Evolutionary conservation across 345 rosid genomes (phyloP).

Genomic region (Eucalyptus cladocalyx): DNA sequence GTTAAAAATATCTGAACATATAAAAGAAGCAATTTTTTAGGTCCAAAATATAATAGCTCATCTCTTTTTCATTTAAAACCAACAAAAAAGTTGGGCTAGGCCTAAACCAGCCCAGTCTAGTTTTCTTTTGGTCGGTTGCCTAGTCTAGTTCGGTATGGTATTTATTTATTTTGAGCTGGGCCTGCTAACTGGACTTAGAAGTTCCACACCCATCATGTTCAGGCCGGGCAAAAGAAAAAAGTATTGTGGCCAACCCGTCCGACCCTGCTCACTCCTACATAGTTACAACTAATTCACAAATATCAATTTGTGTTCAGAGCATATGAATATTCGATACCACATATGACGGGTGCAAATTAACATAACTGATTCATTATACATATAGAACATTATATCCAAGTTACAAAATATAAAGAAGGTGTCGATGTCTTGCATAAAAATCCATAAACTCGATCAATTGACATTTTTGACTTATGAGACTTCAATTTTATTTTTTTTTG

Average conservation of each 20-base stretch:
- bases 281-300: background rate
- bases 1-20: background rate
- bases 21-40: background rate
- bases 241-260: fast-evolving
- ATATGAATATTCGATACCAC: background rate
- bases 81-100: background rate
- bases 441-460: fast-evolving
- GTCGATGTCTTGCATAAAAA: too few relatives aligned
- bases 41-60: background rate
- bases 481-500: too few relatives aligned
- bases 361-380: too few relatives aligned
- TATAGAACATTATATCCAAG: too few relatives aligned
- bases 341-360: too few relatives aligned
- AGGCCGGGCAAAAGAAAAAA: background rate
- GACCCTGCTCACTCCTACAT: fast-evolving
- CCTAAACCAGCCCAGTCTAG: background rate
- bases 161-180: too few relatives aligned
- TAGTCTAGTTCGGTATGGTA: too few relatives aligned
- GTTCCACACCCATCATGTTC: too few relatives aligned
- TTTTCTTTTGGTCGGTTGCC: too few relatives aligned
- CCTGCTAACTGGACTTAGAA: too few relatives aligned
- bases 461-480: too few relatives aligned
- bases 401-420: too few relatives aligned
- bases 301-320: background rate
- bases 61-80: background rate